Percentiles rank a stretch among this genome's conserved stretches.
These are phyloP conservation scores for Albophoma yamanashiensis DNA, from an alignment of 2,329 filamentous ascomycete genomes.

Conservation along the genomic window DNA sequence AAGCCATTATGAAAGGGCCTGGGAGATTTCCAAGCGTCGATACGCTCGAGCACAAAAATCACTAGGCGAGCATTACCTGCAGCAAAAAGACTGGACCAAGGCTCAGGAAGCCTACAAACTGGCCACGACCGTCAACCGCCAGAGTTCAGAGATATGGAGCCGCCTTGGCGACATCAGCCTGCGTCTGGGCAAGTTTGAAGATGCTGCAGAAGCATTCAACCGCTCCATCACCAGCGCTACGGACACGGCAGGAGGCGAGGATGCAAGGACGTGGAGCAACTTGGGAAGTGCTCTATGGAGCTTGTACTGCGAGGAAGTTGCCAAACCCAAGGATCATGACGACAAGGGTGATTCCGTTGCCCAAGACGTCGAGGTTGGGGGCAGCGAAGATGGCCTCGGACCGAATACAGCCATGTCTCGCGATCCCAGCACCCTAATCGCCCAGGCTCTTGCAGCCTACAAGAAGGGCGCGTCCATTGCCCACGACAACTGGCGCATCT, in stretches of 20 bases:
- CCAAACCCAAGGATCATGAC: slow-evolving; percentile 20
- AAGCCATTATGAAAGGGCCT: slow-evolving; percentile 71
- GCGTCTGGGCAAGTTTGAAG: slow-evolving; percentile 63
- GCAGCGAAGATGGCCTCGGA: slow-evolving; percentile 13
- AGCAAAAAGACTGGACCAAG: slow-evolving; percentile 51
- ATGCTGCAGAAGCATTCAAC: slow-evolving; percentile 74
- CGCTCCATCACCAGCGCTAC: slow-evolving; percentile 59
- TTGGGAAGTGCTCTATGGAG: slow-evolving; percentile 74
- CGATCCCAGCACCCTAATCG: slow-evolving; percentile 51
- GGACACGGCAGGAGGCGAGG: slow-evolving; percentile 63
- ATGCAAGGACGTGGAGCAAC: slow-evolving; percentile 92
- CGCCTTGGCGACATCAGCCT: slow-evolving; percentile 81
- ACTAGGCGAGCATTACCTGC: slow-evolving; percentile 68
- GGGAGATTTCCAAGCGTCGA: slow-evolving; percentile 70
- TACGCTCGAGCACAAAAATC: slow-evolving; percentile 84
- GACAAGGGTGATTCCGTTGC: slow-evolving; percentile 9
- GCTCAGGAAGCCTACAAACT: slow-evolving; percentile 70
- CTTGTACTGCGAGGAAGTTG: slow-evolving; percentile 45
- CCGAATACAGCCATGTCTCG: slow-evolving; percentile 13
- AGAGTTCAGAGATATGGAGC: slow-evolving; percentile 81
- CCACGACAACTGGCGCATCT: slow-evolving; percentile 82
- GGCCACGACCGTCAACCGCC: slow-evolving; percentile 66
- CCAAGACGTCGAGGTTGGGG: slow-evolving; percentile 15
- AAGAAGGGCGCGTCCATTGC: slow-evolving; percentile 79
- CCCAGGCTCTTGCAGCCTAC: slow-evolving; percentile 72